Evolutionary conservation across 2,329 filamentous ascomycete genomes (phyloP).

Genomic region (Calonectria crousiana): DNA sequence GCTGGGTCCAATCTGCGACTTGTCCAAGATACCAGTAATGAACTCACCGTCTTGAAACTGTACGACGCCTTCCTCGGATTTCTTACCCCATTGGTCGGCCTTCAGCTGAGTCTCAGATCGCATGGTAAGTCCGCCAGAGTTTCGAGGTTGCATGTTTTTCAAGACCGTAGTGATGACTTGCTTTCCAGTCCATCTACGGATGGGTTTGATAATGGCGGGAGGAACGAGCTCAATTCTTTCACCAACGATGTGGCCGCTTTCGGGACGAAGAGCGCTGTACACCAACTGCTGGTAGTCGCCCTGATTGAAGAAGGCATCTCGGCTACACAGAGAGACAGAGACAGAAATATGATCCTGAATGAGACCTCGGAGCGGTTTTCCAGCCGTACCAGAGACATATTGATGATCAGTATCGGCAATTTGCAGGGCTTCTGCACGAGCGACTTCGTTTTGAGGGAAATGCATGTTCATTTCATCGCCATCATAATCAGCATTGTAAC

Average conservation of each 20-base stretch:
- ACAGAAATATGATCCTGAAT: conserved; percentile 99
- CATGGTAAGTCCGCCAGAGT: conserved; percentile 83
- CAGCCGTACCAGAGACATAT: conserved; percentile 92
- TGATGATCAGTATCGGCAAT: conserved; percentile 98
- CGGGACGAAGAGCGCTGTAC: conserved; percentile 89
- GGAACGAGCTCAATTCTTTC: conserved; percentile 85
- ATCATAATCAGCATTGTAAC: conserved; percentile 99
- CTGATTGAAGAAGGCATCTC: conserved; percentile 90
- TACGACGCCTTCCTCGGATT: conserved; percentile 84
- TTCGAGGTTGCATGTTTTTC: conserved; percentile 87
- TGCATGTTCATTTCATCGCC: conserved; percentile 99
- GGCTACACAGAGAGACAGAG: conserved; percentile 88
- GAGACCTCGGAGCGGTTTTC: conserved; percentile 92
- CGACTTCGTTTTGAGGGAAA: conserved; percentile 97
- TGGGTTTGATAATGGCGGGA: conserved; percentile 86
- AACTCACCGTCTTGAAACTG: conserved; percentile 89
- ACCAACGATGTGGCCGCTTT: conserved; percentile 87
- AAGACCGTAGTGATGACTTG: conserved; percentile 94
- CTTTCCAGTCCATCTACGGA: conserved; percentile 92
- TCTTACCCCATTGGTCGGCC: conserved; percentile 81
- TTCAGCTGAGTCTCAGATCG: conserved; percentile 83
- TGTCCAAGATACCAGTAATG: conserved; percentile 92
- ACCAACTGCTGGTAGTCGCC: conserved; percentile 94
- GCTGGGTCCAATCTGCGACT: conserved; percentile 91
- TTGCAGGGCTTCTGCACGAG: conserved; percentile 90